Percentiles rank a stretch among this genome's conserved stretches.
These are phyloP conservation scores for Boechera retrofracta DNA, from an alignment of 345 rosid species.

Conservation along the genomic window DNA sequence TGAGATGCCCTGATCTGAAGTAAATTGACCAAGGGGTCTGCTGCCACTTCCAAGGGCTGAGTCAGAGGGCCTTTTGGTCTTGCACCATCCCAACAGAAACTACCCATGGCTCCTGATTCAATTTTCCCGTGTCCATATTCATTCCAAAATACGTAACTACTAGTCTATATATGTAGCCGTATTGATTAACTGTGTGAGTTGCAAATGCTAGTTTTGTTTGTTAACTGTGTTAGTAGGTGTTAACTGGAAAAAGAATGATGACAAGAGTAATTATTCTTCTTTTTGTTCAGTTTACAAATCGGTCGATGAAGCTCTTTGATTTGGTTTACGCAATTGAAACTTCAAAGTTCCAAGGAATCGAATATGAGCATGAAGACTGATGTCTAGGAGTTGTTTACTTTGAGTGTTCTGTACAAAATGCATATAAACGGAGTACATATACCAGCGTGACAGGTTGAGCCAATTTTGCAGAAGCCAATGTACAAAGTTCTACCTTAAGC, in stretches of 20 bases:
- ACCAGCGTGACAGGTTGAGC: constrained; percentile 33
- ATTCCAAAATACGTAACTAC: not conserved
- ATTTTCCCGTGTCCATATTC: not conserved
- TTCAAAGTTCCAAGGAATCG: constrained; percentile 1
- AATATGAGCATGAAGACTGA: constrained; percentile 6
- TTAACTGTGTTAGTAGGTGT: not conserved
- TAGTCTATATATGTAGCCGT: not conserved
- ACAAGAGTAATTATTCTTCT: not conserved
- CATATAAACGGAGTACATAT: constrained; percentile 36
- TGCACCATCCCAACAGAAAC: not conserved
- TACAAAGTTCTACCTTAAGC: constrained; percentile 61
- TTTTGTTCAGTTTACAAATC: not conserved
- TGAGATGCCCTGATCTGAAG: not conserved
- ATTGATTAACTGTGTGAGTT: not conserved
- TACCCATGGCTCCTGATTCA: not conserved
- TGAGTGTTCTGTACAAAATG: constrained; percentile 44
- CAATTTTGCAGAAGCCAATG: constrained; percentile 11
- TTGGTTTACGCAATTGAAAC: constrained; percentile 22
- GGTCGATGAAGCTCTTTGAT: constrained; percentile 9
- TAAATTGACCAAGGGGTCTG: not conserved
- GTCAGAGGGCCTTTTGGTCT: not conserved
- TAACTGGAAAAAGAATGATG: constrained; percentile 8
- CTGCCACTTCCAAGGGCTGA: not conserved
- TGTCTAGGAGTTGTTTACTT: constrained; percentile 29
- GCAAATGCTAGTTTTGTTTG: constrained; percentile 9